Base-by-base conservation (phyloP, 306 rosid genomes). In the Begonia peltatifolia region DNA sequence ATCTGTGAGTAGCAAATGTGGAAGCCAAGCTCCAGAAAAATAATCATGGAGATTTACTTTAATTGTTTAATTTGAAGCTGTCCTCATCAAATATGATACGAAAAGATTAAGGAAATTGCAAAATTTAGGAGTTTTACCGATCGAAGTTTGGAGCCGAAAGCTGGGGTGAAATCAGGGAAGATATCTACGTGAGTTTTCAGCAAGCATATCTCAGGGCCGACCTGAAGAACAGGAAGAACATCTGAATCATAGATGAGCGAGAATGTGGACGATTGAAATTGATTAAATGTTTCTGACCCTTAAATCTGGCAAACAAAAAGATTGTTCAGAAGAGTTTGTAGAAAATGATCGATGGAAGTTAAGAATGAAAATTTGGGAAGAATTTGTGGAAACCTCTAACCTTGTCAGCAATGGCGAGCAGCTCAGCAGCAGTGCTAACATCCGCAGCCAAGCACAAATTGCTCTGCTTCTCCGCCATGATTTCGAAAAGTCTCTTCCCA, bases 111-210 rank as follows among this genome's bases (percentile, higher is more conserved):
- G 7, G 6, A 30, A 30, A 30, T 30, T 30, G 38, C 38, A 30
- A 30, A 30, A 30, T 5, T 5, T 30, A 30, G 8, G 38, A 30
- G 18, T 12, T 58, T 58, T 82, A 88, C 97, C 74, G 64, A 41
- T 49, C 87, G 93, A 53, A 89, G 93, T 69, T 82, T 82, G 54
- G 84, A 71, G 41, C 93, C 97, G 53, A 84, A 89, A 59, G 82
- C 93, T 12, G 83, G 77, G 49, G 89, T 84, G 72, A 89, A 89
- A 68, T 89, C 95, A 9, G 97, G 89, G 50, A 79, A 72, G 76
- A 84, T 88, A 65, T 89, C 97, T 64, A 89, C 95, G 61, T 89
- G 95, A 46, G 95, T 84, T 70, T 89, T 89, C 76, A 89, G 67
- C 64, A 89, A 51, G 71, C 97, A 89, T 67, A 89, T 89, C 83